Evolutionary conservation across 2,329 filamentous ascomycete genomes (phyloP).

Genomic region (Passalora sequoiae): DNA sequence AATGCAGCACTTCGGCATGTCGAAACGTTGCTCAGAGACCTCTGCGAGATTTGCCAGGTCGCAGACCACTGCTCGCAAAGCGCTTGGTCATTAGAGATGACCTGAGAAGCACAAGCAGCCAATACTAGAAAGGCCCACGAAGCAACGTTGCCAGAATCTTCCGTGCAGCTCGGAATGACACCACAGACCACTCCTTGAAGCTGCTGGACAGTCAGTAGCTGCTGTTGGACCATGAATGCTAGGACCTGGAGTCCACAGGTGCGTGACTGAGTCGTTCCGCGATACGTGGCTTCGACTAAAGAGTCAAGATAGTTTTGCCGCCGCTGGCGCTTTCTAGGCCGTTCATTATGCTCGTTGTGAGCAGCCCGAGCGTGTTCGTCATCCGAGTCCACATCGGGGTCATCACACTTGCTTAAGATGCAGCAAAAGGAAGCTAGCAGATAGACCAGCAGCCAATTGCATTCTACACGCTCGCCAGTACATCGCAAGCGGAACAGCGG

Average conservation of each 20-base stretch:
- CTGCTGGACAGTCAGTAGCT: constrained; percentile 23
- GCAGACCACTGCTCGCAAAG: constrained; percentile 59
- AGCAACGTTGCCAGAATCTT: constrained; percentile 62
- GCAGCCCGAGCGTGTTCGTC: constrained; percentile 7
- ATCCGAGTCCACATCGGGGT: constrained; percentile 3
- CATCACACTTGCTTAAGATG: constrained; percentile 7
- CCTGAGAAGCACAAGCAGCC: constrained; percentile 53
- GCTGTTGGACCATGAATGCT: constrained; percentile 44
- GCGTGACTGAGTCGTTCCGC: constrained; percentile 35
- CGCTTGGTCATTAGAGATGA: constrained; percentile 36
- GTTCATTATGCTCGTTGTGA: constrained; percentile 12
- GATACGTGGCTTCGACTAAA: constrained; percentile 36
- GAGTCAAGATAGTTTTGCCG: constrained; percentile 37
- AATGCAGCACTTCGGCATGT: constrained; percentile 74
- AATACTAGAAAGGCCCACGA: constrained; percentile 85
- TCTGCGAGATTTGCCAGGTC: constrained; percentile 67
- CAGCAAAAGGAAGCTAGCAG: constrained; percentile 36
- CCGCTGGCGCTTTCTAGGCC: constrained; percentile 37
- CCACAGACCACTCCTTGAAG: constrained; percentile 14
- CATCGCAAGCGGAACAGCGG: constrained; percentile 28
- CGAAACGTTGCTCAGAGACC: constrained; percentile 63
- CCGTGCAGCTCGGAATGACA: constrained; percentile 36
- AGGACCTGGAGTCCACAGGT: constrained; percentile 52
- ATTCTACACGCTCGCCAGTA: constrained; percentile 28
- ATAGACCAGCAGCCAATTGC: constrained; percentile 36